A percentile compares a stretch with the other conserved stretches of the same genome.
Conservation (phyloP, 2,329 filamentous ascomycete species). For the Fusarium camptoceras region DNA sequence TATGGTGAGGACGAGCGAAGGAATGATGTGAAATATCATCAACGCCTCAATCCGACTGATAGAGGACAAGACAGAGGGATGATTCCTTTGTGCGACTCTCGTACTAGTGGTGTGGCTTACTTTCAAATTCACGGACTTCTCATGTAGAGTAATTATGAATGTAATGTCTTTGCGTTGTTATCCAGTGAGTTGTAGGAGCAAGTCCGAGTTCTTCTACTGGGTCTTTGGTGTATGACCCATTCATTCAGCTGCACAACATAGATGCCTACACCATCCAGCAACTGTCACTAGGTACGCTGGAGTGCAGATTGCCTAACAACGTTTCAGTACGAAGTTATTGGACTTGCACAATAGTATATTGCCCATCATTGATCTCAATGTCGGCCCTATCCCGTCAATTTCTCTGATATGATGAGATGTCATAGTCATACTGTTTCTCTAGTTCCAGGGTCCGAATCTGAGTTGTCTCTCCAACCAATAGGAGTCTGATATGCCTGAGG, state of each 20-base stretch:
- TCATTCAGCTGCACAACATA: too few relatives aligned
- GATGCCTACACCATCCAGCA: neutral
- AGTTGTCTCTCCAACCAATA: slow-evolving; percentile 9
- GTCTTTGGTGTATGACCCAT: neutral
- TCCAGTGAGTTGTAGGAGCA: neutral
- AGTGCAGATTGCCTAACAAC: neutral
- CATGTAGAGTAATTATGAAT: neutral
- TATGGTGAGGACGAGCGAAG: neutral
- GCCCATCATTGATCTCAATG: neutral
- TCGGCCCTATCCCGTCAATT: neutral
- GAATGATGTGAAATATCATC: neutral
- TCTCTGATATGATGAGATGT: neutral
- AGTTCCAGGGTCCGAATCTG: neutral
- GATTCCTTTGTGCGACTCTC: neutral
- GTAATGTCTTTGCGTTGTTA: neutral
- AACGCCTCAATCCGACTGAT: neutral
- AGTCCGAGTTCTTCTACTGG: neutral
- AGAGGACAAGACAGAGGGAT: neutral
- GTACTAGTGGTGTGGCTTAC: neutral
- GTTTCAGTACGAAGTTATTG: neutral
- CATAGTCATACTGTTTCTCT: neutral
- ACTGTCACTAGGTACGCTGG: neutral
- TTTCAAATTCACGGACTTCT: neutral
- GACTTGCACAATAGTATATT: neutral
- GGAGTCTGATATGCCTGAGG: slow-evolving; percentile 5